phyloP scores from a whole-genome alignment of 208 protist species.

The Wallacemonas sp. region DNA sequence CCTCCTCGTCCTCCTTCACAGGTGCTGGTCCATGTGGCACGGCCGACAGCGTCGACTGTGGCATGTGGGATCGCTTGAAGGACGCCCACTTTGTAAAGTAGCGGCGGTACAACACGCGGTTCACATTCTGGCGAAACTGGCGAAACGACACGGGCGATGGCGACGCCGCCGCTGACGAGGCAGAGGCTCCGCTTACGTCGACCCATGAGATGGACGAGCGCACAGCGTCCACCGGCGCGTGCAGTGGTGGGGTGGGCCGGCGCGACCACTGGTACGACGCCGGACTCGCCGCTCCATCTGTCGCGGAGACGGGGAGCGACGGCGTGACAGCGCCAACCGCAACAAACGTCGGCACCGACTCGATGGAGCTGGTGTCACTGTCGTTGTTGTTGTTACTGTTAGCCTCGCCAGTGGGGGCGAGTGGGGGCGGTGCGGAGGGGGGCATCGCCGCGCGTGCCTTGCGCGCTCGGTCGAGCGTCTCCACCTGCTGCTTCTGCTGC shows the following conservation, averaged over 20 bases:
- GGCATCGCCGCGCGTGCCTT: not conserved
- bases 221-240: not conserved
- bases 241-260: not conserved
- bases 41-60: no score
- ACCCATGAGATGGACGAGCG: not conserved
- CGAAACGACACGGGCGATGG: not conserved
- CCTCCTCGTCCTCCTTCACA: not conserved
- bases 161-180: not conserved
- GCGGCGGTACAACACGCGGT: not conserved
- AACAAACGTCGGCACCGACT: constrained; percentile 9
- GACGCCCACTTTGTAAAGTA: constrained; percentile 7
- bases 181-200: not conserved
- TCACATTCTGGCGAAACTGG: not conserved
- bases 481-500: not conserved
- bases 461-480: not conserved
- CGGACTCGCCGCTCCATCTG: not conserved
- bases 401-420: not conserved
- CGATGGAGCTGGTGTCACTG: not conserved
- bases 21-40: no score
- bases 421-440: not conserved
- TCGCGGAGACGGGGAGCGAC: not conserved
- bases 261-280: constrained; percentile 8
- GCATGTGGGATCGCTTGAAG: no score
- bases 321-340: not conserved
- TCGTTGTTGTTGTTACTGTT: not conserved